Evolutionary conservation across 2,329 filamentous ascomycete species (phyloP).

Genomic region (Alternaria atra): DNA sequence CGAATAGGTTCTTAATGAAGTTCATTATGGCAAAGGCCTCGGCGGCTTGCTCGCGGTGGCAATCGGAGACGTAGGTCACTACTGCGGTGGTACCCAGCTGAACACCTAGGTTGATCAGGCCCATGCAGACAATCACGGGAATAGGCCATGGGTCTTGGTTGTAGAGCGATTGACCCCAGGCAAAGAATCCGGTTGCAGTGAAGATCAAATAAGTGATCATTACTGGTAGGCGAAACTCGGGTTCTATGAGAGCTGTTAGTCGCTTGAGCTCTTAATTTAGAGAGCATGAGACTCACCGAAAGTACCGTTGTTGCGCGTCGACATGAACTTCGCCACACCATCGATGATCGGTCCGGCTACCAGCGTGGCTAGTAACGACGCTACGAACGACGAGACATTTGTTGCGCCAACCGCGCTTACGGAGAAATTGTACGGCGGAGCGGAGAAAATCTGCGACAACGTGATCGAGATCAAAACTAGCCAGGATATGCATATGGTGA

Average conservation of each 20-base stretch:
- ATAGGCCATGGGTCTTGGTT: conserved; percentile 34
- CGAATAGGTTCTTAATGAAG: conserved; percentile 39
- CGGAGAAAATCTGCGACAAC: conserved; percentile 38
- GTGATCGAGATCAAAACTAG: conserved; percentile 38
- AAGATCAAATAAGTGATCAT: conserved; percentile 34
- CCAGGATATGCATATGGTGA: conserved; percentile 41
- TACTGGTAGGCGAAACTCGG: conserved; percentile 36
- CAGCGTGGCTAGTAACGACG: conserved; percentile 29
- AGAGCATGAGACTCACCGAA: conserved; percentile 26
- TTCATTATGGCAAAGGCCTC: conserved; percentile 42
- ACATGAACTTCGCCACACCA: conserved; percentile 34
- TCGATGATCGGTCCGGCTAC: conserved; percentile 31
- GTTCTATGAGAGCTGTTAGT: conserved; percentile 19
- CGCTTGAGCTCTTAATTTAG: background rate
- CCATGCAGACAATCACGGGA: conserved; percentile 38
- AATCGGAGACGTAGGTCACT: conserved; percentile 36
- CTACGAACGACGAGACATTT: conserved; percentile 36
- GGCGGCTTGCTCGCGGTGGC: conserved; percentile 34
- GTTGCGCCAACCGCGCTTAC: conserved; percentile 34
- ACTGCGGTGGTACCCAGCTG: conserved; percentile 33
- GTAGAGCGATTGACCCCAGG: conserved; percentile 31
- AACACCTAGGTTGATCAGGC: conserved; percentile 37
- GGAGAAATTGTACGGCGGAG: conserved; percentile 37
- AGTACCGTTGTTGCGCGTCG: conserved; percentile 31
- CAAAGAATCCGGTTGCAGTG: conserved; percentile 36